These are phyloP conservation scores for Phytophthora citrophthora DNA, from an alignment of 352 stramenopile genomes.

Conservation along the genomic window DNA sequence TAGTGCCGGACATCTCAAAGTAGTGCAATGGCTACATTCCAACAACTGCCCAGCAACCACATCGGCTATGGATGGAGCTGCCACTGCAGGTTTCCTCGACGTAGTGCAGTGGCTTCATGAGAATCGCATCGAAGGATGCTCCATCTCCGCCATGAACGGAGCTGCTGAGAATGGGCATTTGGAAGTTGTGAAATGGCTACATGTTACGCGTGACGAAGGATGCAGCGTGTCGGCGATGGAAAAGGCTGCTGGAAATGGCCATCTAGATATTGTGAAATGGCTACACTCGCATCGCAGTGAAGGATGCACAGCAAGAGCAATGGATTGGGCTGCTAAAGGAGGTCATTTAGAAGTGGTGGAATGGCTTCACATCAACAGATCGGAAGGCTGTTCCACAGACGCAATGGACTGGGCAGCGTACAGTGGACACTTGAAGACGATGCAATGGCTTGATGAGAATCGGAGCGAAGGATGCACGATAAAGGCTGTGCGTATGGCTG, in stretches of 20 bases:
- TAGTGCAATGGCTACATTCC: conserved; percentile 25
- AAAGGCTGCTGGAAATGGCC: conserved; percentile 32
- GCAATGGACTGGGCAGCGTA: conserved; percentile 33
- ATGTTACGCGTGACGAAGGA: conserved; percentile 15
- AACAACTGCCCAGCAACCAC: conserved; percentile 16
- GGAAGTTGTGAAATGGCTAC: conserved; percentile 24
- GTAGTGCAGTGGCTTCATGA: conserved; percentile 23
- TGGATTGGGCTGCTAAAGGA: conserved; percentile 32
- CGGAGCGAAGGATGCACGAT: conserved; percentile 14
- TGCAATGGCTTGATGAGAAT: conserved; percentile 27
- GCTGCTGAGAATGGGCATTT: conserved; percentile 25
- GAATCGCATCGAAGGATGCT: conserved; percentile 21
- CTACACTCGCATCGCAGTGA: conserved; percentile 20
- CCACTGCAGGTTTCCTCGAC: conserved; percentile 14
- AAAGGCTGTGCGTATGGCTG: conserved; percentile 22
- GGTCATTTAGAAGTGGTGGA: conserved; percentile 31
- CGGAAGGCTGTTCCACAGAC: conserved; percentile 21
- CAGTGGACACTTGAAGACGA: conserved; percentile 14
- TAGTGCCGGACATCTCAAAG: conserved; percentile 22
- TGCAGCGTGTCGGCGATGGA: conserved; percentile 30
- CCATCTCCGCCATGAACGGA: conserved; percentile 24
- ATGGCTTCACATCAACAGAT: conserved; percentile 26
- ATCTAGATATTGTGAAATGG: conserved; percentile 28
- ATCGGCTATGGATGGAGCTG: conserved; percentile 28
- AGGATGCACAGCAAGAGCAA: conserved; percentile 29